Evolutionary conservation across 257 asterid species (phyloP).

Genomic region (Jacaranda copaia): DNA sequence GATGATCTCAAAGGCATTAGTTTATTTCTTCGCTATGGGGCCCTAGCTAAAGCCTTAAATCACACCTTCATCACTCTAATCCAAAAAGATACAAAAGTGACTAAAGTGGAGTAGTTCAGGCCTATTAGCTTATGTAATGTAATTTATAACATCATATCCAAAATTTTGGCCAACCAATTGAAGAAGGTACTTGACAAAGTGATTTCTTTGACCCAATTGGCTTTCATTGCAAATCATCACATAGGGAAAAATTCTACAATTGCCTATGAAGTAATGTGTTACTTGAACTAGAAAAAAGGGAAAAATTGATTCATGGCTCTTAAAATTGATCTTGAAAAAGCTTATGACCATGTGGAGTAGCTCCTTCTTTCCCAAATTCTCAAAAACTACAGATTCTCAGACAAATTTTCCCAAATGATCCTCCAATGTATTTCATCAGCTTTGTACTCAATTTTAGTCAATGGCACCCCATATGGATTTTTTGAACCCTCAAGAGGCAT

Average conservation of each 20-base stretch:
- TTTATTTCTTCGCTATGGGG: too few species aligned
- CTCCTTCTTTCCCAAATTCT: not conserved
- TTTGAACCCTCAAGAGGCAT: too few species aligned
- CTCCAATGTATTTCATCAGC: not conserved
- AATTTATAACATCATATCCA: not conserved
- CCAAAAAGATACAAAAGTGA: not conserved
- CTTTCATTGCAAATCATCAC: not conserved
- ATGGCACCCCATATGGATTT: too few species aligned
- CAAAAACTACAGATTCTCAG: too few species aligned
- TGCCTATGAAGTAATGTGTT: not conserved
- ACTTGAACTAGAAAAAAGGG: not conserved
- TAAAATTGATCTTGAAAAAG: not conserved
- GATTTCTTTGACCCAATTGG: not conserved
- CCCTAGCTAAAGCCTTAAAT: too few species aligned
- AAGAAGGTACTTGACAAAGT: not conserved
- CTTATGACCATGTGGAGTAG: not conserved
- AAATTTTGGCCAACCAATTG: not conserved
- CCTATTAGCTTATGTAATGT: not conserved
- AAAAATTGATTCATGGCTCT: not conserved
- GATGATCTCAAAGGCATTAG: too few species aligned
- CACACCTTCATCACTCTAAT: not conserved
- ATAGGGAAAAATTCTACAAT: not conserved
- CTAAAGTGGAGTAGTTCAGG: not conserved
- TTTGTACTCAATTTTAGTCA: too few species aligned
- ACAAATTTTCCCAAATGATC: too few species aligned